Evolutionary conservation across 176 grass and related monocot species (phyloP).

Genomic region (Avena atlantica): DNA sequence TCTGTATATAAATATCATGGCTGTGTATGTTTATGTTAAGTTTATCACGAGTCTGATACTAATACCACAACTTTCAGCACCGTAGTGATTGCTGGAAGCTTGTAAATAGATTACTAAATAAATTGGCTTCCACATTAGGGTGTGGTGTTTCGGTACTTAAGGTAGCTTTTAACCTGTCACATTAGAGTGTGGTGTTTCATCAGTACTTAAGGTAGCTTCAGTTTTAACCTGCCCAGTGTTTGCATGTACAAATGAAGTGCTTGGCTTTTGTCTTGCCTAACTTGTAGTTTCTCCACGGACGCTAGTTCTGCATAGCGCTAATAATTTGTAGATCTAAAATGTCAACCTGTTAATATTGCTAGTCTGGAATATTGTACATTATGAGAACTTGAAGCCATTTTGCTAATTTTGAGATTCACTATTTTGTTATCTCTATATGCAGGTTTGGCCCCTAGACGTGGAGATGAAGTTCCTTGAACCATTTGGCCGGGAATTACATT

Average conservation of each 20-base stretch:
- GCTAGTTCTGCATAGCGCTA: not conserved
- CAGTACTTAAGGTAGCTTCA: too few species aligned
- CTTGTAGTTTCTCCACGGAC: too few species aligned
- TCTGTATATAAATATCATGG: not conserved
- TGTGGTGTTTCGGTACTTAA: not conserved
- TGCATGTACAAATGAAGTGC: not conserved
- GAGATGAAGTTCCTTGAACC: conserved; percentile 87
- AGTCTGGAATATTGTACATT: conserved; percentile 6
- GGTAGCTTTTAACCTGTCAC: too few species aligned
- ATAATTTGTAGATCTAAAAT: conserved; percentile 6
- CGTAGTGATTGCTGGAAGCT: not conserved
- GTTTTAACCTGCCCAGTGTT: not conserved
- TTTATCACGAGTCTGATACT: not conserved
- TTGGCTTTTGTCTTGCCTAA: not conserved
- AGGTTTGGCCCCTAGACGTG: conserved; percentile 92
- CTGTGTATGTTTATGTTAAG: conserved; percentile 1
- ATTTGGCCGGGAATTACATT: conserved; percentile 67
- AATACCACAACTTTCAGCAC: not conserved
- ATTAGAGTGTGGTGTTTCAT: too few species aligned
- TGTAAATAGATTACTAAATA: not conserved
- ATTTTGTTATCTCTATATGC: conserved; percentile 40
- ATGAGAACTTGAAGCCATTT: not conserved
- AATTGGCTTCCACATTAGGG: not conserved
- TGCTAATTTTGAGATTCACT: not conserved
- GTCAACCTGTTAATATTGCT: not conserved